These are phyloP conservation scores for Dictyostelium capitatum DNA, from an alignment of 78 protist species.

Conservation along the genomic window DNA sequence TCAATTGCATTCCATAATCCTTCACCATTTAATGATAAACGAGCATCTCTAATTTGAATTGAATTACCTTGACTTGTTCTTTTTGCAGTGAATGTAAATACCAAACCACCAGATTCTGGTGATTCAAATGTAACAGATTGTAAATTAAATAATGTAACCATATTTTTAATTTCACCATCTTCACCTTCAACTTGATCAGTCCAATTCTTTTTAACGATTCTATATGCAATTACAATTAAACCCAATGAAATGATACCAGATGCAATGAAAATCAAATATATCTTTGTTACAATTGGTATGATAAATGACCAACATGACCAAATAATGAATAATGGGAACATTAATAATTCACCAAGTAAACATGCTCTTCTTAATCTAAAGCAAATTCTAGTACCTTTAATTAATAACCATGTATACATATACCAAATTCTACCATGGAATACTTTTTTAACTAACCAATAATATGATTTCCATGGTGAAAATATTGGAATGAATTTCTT, in stretches of 20 bases:
- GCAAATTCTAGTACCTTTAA: slow-evolving; percentile 35
- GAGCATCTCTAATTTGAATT: slow-evolving; percentile 20
- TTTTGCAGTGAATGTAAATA: slow-evolving; percentile 11
- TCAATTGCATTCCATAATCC: slow-evolving; percentile 57
- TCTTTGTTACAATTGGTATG: slow-evolving; percentile 72
- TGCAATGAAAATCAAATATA: slow-evolving; percentile 58
- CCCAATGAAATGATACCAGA: slow-evolving; percentile 23
- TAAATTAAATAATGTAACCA: not conserved
- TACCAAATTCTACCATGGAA: slow-evolving; percentile 71
- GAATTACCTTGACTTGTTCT: not conserved
- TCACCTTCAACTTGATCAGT: not conserved
- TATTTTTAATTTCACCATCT: not conserved
- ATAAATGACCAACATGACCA: slow-evolving; percentile 80
- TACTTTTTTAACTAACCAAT: slow-evolving; percentile 66
- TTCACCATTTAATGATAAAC: slow-evolving; percentile 52
- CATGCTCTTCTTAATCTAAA: slow-evolving; percentile 70
- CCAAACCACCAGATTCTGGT: slow-evolving; percentile 59
- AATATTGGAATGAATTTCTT: slow-evolving; percentile 41
- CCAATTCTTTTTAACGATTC: slow-evolving; percentile 56
- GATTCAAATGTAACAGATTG: slow-evolving; percentile 5
- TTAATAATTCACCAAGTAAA: slow-evolving; percentile 64
- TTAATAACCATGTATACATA: slow-evolving; percentile 22
- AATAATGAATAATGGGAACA: slow-evolving; percentile 75
- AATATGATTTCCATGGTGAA: slow-evolving; percentile 66
- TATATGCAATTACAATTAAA: slow-evolving; percentile 10